These are phyloP conservation scores for Candida krabiensis DNA, from an alignment of 805 yeast genomes.

Conservation along the genomic window DNA sequence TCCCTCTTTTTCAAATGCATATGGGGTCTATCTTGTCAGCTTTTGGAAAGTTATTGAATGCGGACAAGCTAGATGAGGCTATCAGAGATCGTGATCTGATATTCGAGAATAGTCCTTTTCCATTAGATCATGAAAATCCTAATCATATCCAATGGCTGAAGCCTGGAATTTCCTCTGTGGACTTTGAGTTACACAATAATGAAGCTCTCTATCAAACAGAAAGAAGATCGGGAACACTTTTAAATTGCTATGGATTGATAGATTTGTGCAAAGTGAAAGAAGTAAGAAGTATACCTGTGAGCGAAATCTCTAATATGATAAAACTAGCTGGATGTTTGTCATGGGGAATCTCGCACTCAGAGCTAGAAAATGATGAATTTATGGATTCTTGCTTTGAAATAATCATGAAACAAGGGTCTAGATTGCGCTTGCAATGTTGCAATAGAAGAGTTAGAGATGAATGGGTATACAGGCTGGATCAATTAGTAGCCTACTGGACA, in stretches of 20 bases:
- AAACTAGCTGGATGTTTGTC: constrained; percentile 31
- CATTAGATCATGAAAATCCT: constrained; percentile 43
- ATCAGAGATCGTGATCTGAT: constrained; percentile 33
- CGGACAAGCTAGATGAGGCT: constrained; percentile 21
- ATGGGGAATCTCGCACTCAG: constrained; percentile 26
- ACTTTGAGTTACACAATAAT: constrained; percentile 50
- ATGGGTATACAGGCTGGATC: constrained; percentile 61
- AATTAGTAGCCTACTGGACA: constrained; percentile 60
- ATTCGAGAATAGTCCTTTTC: constrained; percentile 55
- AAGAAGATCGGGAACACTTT: constrained; percentile 55
- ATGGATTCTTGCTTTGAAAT: constrained; percentile 56
- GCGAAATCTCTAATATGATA: constrained; percentile 25
- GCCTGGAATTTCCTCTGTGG: constrained; percentile 33
- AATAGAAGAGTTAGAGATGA: constrained; percentile 47
- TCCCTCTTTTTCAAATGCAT: constrained; percentile 53
- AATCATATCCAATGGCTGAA: constrained; percentile 66
- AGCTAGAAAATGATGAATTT: constrained; percentile 25
- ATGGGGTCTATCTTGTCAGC: constrained; percentile 32
- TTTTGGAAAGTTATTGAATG: constrained; percentile 32
- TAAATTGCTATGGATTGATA: constrained; percentile 59
- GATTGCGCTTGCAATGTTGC: constrained; percentile 57
- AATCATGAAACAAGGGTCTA: constrained; percentile 44
- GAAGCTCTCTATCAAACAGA: constrained; percentile 65
- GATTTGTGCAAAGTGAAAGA: constrained; percentile 53
- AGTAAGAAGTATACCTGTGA: constrained; percentile 35